phyloP scores from a whole-genome alignment of 495 filamentous ascomycete species.

The Penicillium manginii region DNA sequence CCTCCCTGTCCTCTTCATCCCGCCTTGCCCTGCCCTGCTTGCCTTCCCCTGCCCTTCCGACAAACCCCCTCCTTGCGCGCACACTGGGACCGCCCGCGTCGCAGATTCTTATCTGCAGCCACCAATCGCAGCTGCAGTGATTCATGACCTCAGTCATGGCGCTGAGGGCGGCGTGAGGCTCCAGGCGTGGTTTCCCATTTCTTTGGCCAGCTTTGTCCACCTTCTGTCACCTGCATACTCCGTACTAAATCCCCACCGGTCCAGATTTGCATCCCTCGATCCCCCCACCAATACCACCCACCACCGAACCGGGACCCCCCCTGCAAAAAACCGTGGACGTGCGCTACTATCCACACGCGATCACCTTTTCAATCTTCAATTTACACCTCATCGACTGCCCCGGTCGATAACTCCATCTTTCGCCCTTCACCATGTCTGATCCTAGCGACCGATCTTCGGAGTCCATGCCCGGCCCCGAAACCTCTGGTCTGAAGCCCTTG shows the following conservation, averaged over 20 bases:
- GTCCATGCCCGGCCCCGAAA: conserved; percentile 29
- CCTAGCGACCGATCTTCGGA: conserved; percentile 34
- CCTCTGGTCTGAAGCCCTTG: conserved; percentile 37
- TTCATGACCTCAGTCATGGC: neutral
- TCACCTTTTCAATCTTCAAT: neutral
- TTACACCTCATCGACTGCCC: neutral
- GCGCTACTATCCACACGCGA: conserved; percentile 11
- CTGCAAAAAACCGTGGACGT: conserved; percentile 18
- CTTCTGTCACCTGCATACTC: conserved; percentile 19
- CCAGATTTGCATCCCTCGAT: conserved; percentile 29
- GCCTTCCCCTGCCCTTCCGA: neutral
- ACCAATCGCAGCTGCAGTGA: conserved; percentile 2
- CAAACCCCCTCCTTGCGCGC: conserved; percentile 17
- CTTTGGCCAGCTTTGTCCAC: neutral
- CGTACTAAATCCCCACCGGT: conserved; percentile 29
- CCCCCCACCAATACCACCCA: conserved; percentile 30
- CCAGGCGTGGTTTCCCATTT: neutral
- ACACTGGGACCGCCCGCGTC: neutral
- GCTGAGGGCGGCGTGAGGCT: neutral
- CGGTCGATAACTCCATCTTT: neutral
- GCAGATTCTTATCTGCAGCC: conserved; percentile 18
- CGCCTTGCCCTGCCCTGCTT: neutral
- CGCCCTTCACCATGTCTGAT: conserved; percentile 27
- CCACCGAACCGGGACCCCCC: conserved; percentile 24
- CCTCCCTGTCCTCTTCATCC: neutral